Conservation (phyloP, 1,284 basidiomycete species). For the Tylopilus sp. region DNA sequence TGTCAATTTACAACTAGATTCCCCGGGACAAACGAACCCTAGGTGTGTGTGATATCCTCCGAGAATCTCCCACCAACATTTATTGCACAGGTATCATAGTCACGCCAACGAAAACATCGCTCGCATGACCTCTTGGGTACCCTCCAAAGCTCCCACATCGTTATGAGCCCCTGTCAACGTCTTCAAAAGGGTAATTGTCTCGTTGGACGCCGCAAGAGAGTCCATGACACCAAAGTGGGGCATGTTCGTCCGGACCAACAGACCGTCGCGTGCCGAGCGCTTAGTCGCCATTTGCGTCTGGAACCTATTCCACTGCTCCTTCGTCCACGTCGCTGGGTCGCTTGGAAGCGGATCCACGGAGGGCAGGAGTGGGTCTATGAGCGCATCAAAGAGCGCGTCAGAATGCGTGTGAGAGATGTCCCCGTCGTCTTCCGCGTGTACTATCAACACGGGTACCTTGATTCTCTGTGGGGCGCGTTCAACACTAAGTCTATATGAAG, state of each 20-base stretch:
- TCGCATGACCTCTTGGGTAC: conserved; percentile 69
- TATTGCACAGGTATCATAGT: not conserved
- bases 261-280: conserved; percentile 39
- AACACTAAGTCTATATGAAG: not conserved
- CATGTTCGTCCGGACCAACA: conserved; percentile 50
- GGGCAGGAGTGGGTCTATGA: conserved; percentile 66
- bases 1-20: not conserved
- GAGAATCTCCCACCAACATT: no score
- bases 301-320: conserved; percentile 43
- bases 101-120: conserved; percentile 43
- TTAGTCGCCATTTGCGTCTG: conserved; percentile 38
- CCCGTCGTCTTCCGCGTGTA: conserved; percentile 79
- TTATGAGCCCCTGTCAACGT: conserved; percentile 65
- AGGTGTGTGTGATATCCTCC: not conserved
- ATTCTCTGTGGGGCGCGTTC: conserved; percentile 45
- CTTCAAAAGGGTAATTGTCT: conserved; percentile 60
- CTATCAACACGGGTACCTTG: conserved; percentile 69
- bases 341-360: conserved; percentile 42
- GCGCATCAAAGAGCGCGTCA: conserved; percentile 64
- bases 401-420: conserved; percentile 82
- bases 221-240: conserved; percentile 59
- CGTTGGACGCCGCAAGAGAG: conserved; percentile 46
- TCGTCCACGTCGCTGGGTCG: conserved; percentile 31
- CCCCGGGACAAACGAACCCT: not conserved
- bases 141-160: conserved; percentile 65